These are phyloP conservation scores for Arxiozyma heterogenica DNA, from an alignment of 1,139 yeast species.

Conservation along the genomic window DNA sequence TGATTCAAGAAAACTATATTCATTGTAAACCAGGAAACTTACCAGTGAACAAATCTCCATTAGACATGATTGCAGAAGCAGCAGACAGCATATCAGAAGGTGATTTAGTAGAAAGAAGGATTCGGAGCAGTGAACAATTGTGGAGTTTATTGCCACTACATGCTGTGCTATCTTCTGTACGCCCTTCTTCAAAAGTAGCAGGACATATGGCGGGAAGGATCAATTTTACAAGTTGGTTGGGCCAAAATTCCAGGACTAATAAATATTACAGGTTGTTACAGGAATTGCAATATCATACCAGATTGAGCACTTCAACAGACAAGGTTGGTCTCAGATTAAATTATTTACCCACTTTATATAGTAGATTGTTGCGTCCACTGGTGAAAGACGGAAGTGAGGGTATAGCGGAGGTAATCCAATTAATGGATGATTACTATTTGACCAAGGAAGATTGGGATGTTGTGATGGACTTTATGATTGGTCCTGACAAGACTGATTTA, in stretches of 20 bases:
- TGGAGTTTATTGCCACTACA: constrained; percentile 95
- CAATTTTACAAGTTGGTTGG: constrained; percentile 80
- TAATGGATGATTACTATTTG: constrained; percentile 75
- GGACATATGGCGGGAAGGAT: constrained; percentile 65
- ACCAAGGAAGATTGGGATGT: constrained; percentile 91
- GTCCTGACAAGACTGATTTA: constrained; percentile 41
- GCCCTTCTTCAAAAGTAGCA: constrained; percentile 68
- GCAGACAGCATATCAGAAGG: constrained; percentile 78
- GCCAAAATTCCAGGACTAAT: constrained; percentile 78
- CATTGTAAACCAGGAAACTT: constrained; percentile 47
- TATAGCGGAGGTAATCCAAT: constrained; percentile 50
- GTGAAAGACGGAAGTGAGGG: constrained; percentile 49
- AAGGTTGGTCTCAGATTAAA: constrained; percentile 67
- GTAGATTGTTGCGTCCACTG: constrained; percentile 50
- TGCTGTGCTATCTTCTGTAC: constrained; percentile 77
- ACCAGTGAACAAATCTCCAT: constrained; percentile 38
- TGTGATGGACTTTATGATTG: constrained; percentile 73
- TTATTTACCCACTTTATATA: constrained; percentile 58
- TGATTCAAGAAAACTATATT: constrained; percentile 92
- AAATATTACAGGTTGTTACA: constrained; percentile 74
- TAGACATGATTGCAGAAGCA: constrained; percentile 63
- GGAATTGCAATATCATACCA: constrained; percentile 80
- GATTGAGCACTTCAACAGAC: constrained; percentile 70
- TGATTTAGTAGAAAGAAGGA: constrained; percentile 69
- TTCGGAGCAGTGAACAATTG: constrained; percentile 87